Conservation (phyloP, 1,139 yeast species). For the Lodderomyces pseudojiufengensis region DNA sequence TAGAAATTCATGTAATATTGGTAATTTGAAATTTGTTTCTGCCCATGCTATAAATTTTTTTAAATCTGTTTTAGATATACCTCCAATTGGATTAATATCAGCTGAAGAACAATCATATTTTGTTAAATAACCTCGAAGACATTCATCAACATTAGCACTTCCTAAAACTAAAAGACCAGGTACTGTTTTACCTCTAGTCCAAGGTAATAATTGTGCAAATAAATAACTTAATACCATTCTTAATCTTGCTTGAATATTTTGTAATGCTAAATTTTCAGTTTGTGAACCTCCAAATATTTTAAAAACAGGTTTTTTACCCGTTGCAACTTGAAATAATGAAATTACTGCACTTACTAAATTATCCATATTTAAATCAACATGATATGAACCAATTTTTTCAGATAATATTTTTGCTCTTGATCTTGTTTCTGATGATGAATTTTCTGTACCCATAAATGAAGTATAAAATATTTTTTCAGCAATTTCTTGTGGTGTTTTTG, state of each 20-base stretch:
- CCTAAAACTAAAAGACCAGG: slow-evolving; percentile 90
- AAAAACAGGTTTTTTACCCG: slow-evolving; percentile 84
- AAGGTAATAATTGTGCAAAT: slow-evolving; percentile 91
- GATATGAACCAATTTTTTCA: slow-evolving; percentile 77
- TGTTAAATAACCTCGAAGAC: slow-evolving; percentile 90
- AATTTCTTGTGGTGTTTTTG: slow-evolving; percentile 70
- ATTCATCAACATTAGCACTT: slow-evolving; percentile 97
- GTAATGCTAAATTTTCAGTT: slow-evolving; percentile 88
- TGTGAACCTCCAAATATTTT: slow-evolving; percentile 91
- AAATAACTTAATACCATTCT: slow-evolving; percentile 92
- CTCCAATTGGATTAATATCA: slow-evolving; percentile 96
- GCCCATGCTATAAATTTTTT: slow-evolving; percentile 85
- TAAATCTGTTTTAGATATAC: slow-evolving; percentile 89
- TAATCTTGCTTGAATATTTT: slow-evolving; percentile 91
- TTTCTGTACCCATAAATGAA: slow-evolving; percentile 91
- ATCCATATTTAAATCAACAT: slow-evolving; percentile 90
- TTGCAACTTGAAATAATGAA: slow-evolving; percentile 76
- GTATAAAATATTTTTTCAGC: slow-evolving; percentile 79
- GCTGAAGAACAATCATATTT: slow-evolving; percentile 97
- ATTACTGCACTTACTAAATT: slow-evolving; percentile 70
- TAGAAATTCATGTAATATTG: slow-evolving; percentile 72
- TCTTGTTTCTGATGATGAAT: slow-evolving; percentile 86
- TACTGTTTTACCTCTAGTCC: slow-evolving; percentile 68
- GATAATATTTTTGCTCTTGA: slow-evolving; percentile 79
- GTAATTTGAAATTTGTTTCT: slow-evolving; percentile 60